Percentiles rank a stretch among this genome's conserved stretches.
Conservation (phyloP, 306 rosid species). For the Fragaria iinumae region DNA sequence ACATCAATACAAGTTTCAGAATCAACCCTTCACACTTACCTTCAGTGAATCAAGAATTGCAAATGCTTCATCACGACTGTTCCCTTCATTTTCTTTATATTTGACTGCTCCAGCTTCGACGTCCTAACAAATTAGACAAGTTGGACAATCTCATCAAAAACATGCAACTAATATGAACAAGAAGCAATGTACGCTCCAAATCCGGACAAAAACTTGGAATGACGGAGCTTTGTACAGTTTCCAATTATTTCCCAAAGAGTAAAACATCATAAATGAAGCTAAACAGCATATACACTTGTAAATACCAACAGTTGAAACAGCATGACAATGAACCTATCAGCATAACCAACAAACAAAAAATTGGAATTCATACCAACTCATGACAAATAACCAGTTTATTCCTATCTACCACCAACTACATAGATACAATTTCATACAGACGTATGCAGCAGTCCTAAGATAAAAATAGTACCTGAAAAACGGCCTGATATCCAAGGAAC, state of each 20-base stretch:
- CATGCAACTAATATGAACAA: not conserved
- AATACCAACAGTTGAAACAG: not conserved
- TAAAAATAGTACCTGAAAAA: conserved; percentile 51
- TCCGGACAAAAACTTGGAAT: not conserved
- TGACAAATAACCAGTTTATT: not conserved
- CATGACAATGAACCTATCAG: not conserved
- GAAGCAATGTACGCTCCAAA: not conserved
- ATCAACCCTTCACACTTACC: conserved; percentile 38
- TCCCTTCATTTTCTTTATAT: conserved; percentile 50
- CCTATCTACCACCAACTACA: not conserved
- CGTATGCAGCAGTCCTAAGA: not conserved
- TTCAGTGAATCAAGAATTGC: conserved; percentile 56
- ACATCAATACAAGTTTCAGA: not conserved
- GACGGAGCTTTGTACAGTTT: not conserved
- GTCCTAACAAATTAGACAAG: conserved; percentile 47
- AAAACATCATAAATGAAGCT: not conserved
- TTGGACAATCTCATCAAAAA: conserved; percentile 19
- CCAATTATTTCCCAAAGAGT: not conserved
- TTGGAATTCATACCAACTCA: not conserved
- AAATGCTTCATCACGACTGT: conserved; percentile 44
- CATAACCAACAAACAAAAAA: not conserved
- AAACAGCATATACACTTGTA: not conserved
- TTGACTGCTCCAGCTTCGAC: conserved; percentile 48
- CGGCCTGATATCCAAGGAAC: conserved; percentile 83
- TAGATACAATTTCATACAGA: not conserved